These are phyloP conservation scores for Fraxinus anomala DNA, from an alignment of 257 asterid genomes.

Conservation along the genomic window DNA sequence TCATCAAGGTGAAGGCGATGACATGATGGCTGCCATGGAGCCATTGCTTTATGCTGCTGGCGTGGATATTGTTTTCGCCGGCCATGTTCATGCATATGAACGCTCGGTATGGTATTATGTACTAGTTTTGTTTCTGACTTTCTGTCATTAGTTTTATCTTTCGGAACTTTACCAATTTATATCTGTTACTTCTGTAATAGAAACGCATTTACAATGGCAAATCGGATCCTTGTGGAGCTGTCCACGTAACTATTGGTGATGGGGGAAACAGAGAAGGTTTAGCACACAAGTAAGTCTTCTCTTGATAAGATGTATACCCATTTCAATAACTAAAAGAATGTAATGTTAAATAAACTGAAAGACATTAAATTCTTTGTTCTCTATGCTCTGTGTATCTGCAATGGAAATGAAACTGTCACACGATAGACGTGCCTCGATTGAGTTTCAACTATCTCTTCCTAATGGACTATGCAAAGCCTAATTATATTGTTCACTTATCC, in stretches of 20 bases:
- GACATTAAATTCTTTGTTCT: neutral
- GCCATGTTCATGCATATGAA: constrained; percentile 98
- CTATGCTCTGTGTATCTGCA: neutral
- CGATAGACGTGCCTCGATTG: neutral
- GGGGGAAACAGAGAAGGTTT: constrained; percentile 96
- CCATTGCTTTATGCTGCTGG: constrained; percentile 73
- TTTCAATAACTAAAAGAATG: neutral
- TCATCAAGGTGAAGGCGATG: constrained; percentile 88
- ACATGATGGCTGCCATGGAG: constrained; percentile 82
- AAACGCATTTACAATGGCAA: constrained; percentile 59
- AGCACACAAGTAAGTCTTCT: constrained; percentile 60
- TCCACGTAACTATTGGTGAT: constrained; percentile 91
- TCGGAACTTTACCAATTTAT: constrained; percentile 9
- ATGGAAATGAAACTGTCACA: neutral
- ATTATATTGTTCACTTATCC: neutral
- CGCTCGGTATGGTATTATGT: constrained; percentile 61
- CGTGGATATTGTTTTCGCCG: constrained; percentile 67
- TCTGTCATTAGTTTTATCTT: constrained; percentile 3
- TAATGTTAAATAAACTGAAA: neutral
- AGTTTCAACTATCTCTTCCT: neutral
- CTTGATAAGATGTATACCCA: neutral
- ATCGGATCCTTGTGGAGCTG: constrained; percentile 72
- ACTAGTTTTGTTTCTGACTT: constrained; percentile 1
- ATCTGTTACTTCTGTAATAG: constrained; percentile 42
- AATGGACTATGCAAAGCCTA: neutral